Conservation (phyloP, 768 basidiomycete species). For the Mycena galopus region DNA sequence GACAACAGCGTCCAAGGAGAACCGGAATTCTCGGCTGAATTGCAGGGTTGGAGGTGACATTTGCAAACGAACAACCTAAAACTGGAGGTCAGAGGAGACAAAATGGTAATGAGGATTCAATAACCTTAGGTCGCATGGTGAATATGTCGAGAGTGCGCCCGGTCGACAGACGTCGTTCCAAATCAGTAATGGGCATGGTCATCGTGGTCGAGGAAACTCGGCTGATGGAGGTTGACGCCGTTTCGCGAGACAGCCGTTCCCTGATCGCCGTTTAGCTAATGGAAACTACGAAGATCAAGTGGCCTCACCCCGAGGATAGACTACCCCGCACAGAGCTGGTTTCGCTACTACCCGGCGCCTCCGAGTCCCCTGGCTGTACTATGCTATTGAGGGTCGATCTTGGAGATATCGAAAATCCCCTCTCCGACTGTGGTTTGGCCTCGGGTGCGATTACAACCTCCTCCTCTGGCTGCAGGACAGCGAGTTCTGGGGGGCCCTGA, state of each 20-base stretch:
- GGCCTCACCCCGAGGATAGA: slow-evolving; percentile 68
- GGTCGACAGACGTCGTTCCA: slow-evolving; percentile 85
- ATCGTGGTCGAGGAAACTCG: slow-evolving; percentile 65
- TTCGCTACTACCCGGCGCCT: slow-evolving; percentile 56
- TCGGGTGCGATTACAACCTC: slow-evolving; percentile 74
- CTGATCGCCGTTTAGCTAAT: slow-evolving; percentile 47
- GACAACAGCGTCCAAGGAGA: slow-evolving; percentile 78
- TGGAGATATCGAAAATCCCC: slow-evolving; percentile 29
- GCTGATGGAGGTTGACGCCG: slow-evolving; percentile 65
- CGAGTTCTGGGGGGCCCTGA: slow-evolving; percentile 35
- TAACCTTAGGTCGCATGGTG: slow-evolving; percentile 92
- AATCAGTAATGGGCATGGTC: slow-evolving; percentile 74
- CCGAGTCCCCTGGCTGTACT: slow-evolving; percentile 39
- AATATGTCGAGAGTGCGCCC: slow-evolving; percentile 92
- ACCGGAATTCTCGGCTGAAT: slow-evolving; percentile 82
- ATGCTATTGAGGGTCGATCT: slow-evolving; percentile 37
- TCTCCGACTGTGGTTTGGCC: slow-evolving; percentile 55
- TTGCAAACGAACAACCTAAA: slow-evolving; percentile 89
- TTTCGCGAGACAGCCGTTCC: slow-evolving; percentile 72
- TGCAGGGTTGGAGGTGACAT: slow-evolving; percentile 85
- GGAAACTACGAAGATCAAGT: background rate
- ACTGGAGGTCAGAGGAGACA: background rate
- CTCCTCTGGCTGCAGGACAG: slow-evolving; percentile 58
- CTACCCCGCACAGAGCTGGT: slow-evolving; percentile 65
- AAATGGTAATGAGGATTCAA: background rate